Evolutionary conservation across 352 stramenopile species (phyloP), one percentile per base, ranked within the genome.

Genomic region (Pilasporangium apinafurcum): DNA sequence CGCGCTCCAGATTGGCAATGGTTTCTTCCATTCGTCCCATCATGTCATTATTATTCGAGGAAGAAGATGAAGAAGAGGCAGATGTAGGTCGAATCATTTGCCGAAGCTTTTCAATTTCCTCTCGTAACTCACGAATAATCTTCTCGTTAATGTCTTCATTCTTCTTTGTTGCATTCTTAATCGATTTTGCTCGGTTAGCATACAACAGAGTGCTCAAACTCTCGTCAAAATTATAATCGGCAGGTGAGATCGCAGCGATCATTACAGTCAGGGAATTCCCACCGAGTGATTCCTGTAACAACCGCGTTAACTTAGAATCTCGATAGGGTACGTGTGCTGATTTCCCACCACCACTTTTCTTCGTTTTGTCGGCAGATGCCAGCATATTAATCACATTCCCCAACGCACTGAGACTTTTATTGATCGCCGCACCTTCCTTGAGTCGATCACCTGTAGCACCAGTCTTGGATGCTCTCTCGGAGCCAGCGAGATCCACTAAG

Each of bases 241-340:
- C 88, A 0, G 93, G 87, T 5, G 75, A 94, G 29, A 97, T 87
- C 17, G 89, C 92, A 17, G 92, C 92, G 20, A 98, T 69, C 86
- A 98, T 97, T n/a, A 97, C 77, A 5, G 93, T 98, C 8, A 83
- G 56, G 7, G 87, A 85, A 47, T 98, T 97, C 1, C 92, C 92
- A 31, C 88, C 88, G 2, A 97, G 72, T 2, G 78, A 90, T 36
- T 97, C 84, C 49, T 95, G 83, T 17, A 97, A 46, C 27, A 97
- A 42, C 9, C 84, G 65, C 18, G 89, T 97, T 20, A 97, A 69
- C 48, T 96, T 96, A 2, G 83, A 96, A 45, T 97, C 80, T 33
- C 90, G 72, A 43, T 97, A 97, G 12, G 90, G 90, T 9, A 97
- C 80, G 53, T 97, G 85, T 13, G 55, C 57, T 26, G 45, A 51